These are phyloP conservation scores for Viridothelium virens DNA, from an alignment of 495 filamentous ascomycete genomes.

Conservation along the genomic window DNA sequence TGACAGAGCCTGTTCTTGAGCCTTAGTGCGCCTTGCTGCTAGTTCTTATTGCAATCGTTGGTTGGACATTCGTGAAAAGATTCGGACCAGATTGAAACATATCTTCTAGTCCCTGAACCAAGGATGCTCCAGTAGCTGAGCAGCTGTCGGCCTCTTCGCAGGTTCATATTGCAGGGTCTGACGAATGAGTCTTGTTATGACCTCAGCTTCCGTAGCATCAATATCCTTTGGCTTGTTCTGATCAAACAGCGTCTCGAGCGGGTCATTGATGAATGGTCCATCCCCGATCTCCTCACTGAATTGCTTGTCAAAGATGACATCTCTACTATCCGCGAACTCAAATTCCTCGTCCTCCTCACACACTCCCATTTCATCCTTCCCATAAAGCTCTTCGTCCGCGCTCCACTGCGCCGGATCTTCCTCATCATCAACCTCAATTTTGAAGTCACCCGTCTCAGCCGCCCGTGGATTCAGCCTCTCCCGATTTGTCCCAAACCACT, in stretches of 20 bases:
- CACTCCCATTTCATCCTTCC: not conserved
- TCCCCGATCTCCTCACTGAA: not conserved
- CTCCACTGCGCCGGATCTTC: not conserved
- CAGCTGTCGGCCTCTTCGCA: constrained; percentile 29
- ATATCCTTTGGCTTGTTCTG: constrained; percentile 21
- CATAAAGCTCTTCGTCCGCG: not conserved
- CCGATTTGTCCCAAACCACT: not conserved
- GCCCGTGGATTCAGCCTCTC: not conserved
- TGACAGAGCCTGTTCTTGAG: too few relatives aligned
- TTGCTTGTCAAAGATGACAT: not conserved
- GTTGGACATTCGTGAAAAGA: too few relatives aligned
- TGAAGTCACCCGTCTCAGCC: not conserved
- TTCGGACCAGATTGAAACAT: not conserved
- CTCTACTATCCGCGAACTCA: too few relatives aligned
- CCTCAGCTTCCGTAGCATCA: constrained; percentile 28
- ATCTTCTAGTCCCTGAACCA: constrained; percentile 24
- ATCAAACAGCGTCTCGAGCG: not conserved
- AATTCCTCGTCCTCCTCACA: not conserved
- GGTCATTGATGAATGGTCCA: not conserved
- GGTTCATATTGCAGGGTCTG: constrained; percentile 36
- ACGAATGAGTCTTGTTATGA: constrained; percentile 30
- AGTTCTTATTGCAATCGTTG: too few relatives aligned
- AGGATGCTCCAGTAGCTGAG: constrained; percentile 29
- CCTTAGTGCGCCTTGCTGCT: too few relatives aligned
- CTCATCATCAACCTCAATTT: not conserved